These are phyloP conservation scores for Piromyces sp. DNA, from an alignment of 192 early-diverging fungal genomes.

Conservation along the genomic window DNA sequence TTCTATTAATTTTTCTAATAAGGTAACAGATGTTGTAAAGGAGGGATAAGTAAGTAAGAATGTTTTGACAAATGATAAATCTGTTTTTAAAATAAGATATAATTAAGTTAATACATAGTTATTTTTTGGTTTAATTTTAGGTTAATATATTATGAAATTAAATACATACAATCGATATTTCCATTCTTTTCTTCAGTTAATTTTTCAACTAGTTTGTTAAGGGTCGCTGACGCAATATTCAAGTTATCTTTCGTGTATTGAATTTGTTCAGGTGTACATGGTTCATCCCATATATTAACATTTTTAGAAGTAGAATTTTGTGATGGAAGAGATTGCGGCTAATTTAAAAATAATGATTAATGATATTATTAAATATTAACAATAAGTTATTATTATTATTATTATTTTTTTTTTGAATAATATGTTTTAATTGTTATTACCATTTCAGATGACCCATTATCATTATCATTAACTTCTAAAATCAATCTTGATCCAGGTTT, in stretches of 20 bases:
- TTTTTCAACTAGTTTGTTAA: constrained; percentile 11
- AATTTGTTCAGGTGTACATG: constrained; percentile 1
- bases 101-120: neutral
- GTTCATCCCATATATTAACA: constrained; percentile 12
- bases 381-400: too few species aligned
- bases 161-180: neutral
- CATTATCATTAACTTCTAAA: neutral
- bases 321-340: neutral
- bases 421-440: neutral
- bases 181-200: constrained; percentile 11
- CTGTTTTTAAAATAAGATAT: neutral
- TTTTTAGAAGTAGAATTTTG: too few species aligned
- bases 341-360: too few species aligned
- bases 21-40: constrained; percentile 8
- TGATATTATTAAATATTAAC: too few species aligned
- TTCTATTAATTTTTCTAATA: constrained; percentile 12
- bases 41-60: constrained; percentile 22
- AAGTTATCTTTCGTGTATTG: constrained; percentile 1
- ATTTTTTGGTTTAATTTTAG: neutral
- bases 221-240: constrained; percentile 5
- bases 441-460: neutral
- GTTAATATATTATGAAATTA: too few species aligned
- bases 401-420: too few species aligned
- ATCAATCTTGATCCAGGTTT: neutral
- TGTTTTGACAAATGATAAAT: constrained; percentile 17